Base-by-base conservation (phyloP, 202 grass and related monocot genomes). In the Setaria italica region DNA sequence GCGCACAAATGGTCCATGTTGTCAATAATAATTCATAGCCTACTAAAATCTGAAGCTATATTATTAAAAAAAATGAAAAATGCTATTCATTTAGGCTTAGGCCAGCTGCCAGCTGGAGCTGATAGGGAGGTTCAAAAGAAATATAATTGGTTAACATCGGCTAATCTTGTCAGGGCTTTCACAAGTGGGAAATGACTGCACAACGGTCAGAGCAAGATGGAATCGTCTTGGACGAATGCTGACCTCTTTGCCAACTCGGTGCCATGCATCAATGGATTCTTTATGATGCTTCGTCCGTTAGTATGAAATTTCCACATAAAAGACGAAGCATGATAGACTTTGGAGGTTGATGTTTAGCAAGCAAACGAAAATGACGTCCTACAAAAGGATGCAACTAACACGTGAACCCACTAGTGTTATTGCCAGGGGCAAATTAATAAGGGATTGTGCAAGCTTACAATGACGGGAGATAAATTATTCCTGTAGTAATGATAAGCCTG, bases 121-220 rank as follows among this genome's bases (percentile, higher is more conserved):
- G 68, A 47, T 11, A 29, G 11, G 68, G n/a, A 48, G 14, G 43
- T 71, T 48, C 42, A 29, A 49, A 15, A 49, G 5, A 16, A 72
- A 32, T 6, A 21, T 67, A 50, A 62, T 11, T 63, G 3, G 11
- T 17, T 64, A 78, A 17, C 41, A 51, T 51, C 25, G 32, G 16
- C 49, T 41, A 71, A 76, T 79, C 68, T 80, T 74, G 76, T 62
- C 63, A 76, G 45, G 14, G 25, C 30, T 65, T 6, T 17, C 15
- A 39, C 58, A 53, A 12, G 78, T 66, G 83, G 58, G 72, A 65
- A 86, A 77, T 56, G 88, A 86, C 73, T 37, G 78, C 41, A 12
- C 72, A 90, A 49, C 72, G 56, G 88, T 50, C 72, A 66, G 39
- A 32, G 48, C 6, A 10, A 21, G 67, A 42, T 51, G 19, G 73